Evolutionary conservation across 345 rosid species (phyloP), one percentile per base, ranked within the genome.

Genomic region (Turnera subulata): DNA sequence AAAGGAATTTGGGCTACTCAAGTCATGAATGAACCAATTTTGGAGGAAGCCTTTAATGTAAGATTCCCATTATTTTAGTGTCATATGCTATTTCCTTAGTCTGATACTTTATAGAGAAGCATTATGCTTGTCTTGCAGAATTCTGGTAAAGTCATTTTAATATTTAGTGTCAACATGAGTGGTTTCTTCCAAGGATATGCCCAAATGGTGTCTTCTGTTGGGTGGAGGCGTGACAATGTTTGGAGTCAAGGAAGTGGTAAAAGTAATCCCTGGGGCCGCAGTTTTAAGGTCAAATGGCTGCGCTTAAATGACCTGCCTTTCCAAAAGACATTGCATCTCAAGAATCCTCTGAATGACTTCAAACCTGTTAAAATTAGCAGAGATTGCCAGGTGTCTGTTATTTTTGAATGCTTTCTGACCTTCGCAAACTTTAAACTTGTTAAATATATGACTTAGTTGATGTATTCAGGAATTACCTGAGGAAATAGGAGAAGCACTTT

Each of bases 151-250:
- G 96, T 92, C 48, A 67, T 92, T 73, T 73, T 92, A 50, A 86
- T 92, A 64, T 88, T 86, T 71, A 88, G 96, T 71, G 96, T 92
- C 77, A 92, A 92, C 83, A 92, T 84, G 98, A 92, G 98, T 55
- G 98, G 98, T 62, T 88, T 81, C 83, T 88, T 92, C 78, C 96
- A 92, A 88, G 98, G 98, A 55, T 92, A 92, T 77, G 95, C 96
- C 60, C 83, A 92, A 73, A 92, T 92, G 98, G 68, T 88, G 71
- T 92, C 96, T 64, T 68, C 93, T 59, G 85, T 81, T 67, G 96
- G 98, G 33, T 88, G 90, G 92, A 88, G 98, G 72, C 79, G 85
- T 64, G 98, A 92, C 65, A 78, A 81, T 25, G 78, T 88, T 55
- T 91, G 98, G 96, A 84, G 83, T 70, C 95, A 82, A 69, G 96